Percentiles rank a stretch among this genome's conserved stretches.
These are phyloP conservation scores for Chaetomium olivaceum DNA, from an alignment of 2,329 filamentous ascomycete species.

Conservation along the genomic window DNA sequence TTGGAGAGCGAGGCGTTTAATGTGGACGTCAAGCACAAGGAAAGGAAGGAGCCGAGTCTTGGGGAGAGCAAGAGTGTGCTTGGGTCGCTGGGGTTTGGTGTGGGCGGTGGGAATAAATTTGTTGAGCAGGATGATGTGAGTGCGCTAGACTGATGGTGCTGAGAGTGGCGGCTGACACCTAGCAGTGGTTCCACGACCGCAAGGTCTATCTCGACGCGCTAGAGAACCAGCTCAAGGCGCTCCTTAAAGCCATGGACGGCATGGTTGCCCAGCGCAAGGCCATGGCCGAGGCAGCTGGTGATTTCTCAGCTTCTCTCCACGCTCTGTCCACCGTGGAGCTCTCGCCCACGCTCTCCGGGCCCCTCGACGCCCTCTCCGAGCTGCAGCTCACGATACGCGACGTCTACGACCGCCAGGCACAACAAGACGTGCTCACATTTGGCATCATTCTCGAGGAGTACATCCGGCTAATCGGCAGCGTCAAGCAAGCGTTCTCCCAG, in stretches of 20 bases:
- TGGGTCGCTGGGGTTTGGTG: conserved; percentile 76
- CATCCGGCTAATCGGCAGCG: conserved; percentile 89
- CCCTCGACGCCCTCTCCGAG: conserved; percentile 87
- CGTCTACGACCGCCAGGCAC: conserved; percentile 92
- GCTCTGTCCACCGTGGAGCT: conserved; percentile 90
- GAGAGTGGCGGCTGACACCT: conserved; percentile 10
- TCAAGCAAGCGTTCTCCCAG: conserved; percentile 90
- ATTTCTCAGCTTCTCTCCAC: conserved; percentile 92
- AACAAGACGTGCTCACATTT: conserved; percentile 93
- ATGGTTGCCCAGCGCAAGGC: conserved; percentile 91
- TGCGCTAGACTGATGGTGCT: conserved; percentile 22
- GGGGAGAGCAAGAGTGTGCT: conserved; percentile 93
- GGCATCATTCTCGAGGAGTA: conserved; percentile 99
- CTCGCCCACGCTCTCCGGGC: conserved; percentile 82
- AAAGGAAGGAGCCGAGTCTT: conserved; percentile 81
- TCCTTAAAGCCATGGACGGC: conserved; percentile 84
- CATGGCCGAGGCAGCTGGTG: conserved; percentile 87
- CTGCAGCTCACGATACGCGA: conserved; percentile 92
- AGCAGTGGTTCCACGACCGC: conserved; percentile 94
- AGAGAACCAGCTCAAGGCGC: conserved; percentile 36
- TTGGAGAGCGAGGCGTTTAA: conserved; percentile 96
- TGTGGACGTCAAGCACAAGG: conserved; percentile 96
- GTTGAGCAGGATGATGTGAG: conserved; percentile 94
- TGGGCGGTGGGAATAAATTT: conserved; percentile 82
- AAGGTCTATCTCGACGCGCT: conserved; percentile 79